A percentile compares a stretch with the other conserved stretches of the same genome.
phyloP scores from a whole-genome alignment of 108 stramenopile species.

The Parmales sp. region DNA sequence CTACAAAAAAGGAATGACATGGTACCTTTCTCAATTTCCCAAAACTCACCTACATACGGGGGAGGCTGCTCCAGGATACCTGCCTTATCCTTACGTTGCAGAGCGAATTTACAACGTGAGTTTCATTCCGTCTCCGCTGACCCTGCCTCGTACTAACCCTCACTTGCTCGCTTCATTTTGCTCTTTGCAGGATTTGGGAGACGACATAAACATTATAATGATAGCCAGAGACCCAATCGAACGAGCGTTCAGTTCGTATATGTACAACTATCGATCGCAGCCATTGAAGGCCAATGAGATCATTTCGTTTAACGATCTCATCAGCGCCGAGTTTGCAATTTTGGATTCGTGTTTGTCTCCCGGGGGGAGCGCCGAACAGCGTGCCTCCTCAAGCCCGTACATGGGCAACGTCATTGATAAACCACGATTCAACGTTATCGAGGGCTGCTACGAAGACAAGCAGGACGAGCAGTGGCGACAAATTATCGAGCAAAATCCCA shows the following conservation, averaged over 20 bases:
- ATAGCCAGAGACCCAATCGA: background rate
- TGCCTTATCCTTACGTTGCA: background rate
- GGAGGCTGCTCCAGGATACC: slow-evolving; percentile 6
- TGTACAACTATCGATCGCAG: background rate
- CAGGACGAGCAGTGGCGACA: background rate
- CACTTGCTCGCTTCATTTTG: background rate
- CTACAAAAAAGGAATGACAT: background rate
- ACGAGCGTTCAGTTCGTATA: background rate
- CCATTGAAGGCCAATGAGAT: background rate
- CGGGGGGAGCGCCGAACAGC: no score
- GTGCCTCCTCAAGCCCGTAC: no score
- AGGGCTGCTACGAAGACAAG: background rate
- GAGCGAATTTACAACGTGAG: background rate
- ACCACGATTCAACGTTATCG: no score
- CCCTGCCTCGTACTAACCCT: background rate
- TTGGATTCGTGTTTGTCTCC: background rate
- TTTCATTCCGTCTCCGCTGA: background rate
- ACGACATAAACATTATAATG: background rate
- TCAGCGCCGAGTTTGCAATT: background rate
- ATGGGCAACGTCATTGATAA: no score
- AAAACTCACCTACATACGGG: background rate
- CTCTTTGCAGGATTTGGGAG: no score
- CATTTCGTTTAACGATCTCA: background rate
- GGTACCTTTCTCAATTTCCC: background rate
- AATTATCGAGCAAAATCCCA: background rate